These are phyloP conservation scores for Monosporozyma yasuniensis DNA, from an alignment of 805 yeast genomes.

Conservation along the genomic window DNA sequence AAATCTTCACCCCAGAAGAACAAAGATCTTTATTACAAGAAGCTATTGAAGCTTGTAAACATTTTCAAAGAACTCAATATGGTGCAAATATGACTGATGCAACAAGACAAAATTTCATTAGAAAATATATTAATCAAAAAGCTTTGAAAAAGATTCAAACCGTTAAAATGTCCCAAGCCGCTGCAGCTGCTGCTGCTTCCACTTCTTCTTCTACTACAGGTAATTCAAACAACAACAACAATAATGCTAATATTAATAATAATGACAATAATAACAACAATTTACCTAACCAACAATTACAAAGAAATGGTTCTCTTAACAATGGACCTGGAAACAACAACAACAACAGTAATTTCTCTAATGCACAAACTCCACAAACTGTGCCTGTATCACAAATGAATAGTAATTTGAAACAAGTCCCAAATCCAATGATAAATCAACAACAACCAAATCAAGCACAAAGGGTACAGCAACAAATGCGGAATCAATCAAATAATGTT, in stretches of 20 bases:
- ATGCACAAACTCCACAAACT: not conserved
- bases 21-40: slow-evolving; percentile 29
- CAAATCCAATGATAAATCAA: not conserved
- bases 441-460: slow-evolving; percentile 3
- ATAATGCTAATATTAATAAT: slow-evolving; percentile 4
- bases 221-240: slow-evolving; percentile 6
- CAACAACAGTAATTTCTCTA: not conserved
- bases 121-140: slow-evolving; percentile 31
- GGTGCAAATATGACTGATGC: slow-evolving; percentile 23
- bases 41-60: slow-evolving; percentile 31
- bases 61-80: slow-evolving; percentile 27
- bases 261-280: slow-evolving; percentile 2
- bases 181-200: slow-evolving; percentile 8
- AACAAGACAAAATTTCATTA: slow-evolving; percentile 26
- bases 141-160: slow-evolving; percentile 29
- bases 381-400: not conserved
- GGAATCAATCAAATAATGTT: not conserved
- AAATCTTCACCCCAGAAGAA: slow-evolving; percentile 30
- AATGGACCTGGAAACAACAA: slow-evolving; percentile 1
- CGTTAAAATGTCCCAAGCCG: slow-evolving; percentile 22
- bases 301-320: not conserved
- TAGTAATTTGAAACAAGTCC: not conserved
- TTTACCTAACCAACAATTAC: slow-evolving; percentile 2
- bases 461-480: slow-evolving; percentile 7
- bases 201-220: not conserved